phyloP scores from a whole-genome alignment of 495 filamentous ascomycete species.

The Daldinia grandis region DNA sequence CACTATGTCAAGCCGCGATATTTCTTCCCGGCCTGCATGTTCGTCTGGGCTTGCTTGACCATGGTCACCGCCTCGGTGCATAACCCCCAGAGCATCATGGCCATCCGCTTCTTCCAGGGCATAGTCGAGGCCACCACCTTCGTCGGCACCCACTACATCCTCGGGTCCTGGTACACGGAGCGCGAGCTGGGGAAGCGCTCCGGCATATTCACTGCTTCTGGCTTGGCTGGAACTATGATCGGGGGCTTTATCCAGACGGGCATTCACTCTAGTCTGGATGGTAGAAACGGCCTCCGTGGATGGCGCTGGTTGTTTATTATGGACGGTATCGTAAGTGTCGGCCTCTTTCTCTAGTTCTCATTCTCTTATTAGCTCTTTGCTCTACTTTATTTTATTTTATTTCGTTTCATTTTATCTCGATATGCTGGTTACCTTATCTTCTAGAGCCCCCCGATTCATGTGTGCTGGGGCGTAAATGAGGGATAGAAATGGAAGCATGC shows the following conservation, averaged over 20 bases:
- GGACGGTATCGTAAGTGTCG: slow-evolving; percentile 43
- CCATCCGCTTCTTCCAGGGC: slow-evolving; percentile 75
- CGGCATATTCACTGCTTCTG: slow-evolving; percentile 62
- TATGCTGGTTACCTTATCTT: neutral
- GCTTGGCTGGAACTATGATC: slow-evolving; percentile 60
- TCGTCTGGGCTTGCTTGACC: slow-evolving; percentile 68
- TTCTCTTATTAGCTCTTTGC: neutral
- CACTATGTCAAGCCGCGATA: slow-evolving; percentile 65
- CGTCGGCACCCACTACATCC: slow-evolving; percentile 70
- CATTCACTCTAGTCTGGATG: slow-evolving; percentile 62
- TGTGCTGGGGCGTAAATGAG: neutral
- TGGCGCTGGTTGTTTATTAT: slow-evolving; percentile 76
- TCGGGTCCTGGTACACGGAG: slow-evolving; percentile 73
- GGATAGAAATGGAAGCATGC: neutral
- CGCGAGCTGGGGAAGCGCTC: slow-evolving; percentile 70
- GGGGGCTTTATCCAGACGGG: slow-evolving; percentile 68
- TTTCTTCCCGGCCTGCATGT: slow-evolving; percentile 69
- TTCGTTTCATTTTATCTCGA: slow-evolving; percentile 40
- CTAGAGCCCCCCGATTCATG: neutral
- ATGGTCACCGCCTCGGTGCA: slow-evolving; percentile 65
- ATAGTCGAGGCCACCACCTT: slow-evolving; percentile 68
- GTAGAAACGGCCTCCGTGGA: slow-evolving; percentile 59
- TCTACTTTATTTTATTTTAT: slow-evolving; percentile 41
- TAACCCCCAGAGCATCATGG: slow-evolving; percentile 64
- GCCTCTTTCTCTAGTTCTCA: neutral